Evolutionary conservation across 441 rosid species (phyloP).

Genomic region (Dalechampia spathulata): DNA sequence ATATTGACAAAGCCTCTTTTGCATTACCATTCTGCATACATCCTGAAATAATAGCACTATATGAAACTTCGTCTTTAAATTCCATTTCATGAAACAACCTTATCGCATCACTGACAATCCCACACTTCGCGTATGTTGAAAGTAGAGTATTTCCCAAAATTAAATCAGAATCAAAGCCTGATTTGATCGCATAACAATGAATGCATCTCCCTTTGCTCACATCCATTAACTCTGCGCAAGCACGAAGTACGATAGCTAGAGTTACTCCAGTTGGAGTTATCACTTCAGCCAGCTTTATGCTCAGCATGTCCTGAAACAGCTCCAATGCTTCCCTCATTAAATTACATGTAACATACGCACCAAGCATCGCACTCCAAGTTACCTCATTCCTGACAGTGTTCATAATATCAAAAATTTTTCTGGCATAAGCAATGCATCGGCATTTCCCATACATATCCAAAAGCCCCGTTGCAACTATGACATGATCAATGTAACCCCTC

Average conservation of each 20-base stretch:
- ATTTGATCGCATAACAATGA: constrained; percentile 19
- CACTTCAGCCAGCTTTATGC: constrained; percentile 1
- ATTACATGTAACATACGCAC: constrained; percentile 21
- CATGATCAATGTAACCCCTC: constrained; percentile 12
- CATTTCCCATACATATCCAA: constrained; percentile 31
- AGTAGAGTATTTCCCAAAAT: constrained; percentile 25
- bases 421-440: constrained; percentile 16
- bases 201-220: constrained; percentile 17
- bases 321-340: constrained; percentile 19
- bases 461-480: constrained; percentile 22
- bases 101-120: constrained; percentile 12
- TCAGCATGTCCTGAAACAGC: constrained; percentile 17
- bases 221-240: constrained; percentile 22
- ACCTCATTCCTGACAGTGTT: constrained; percentile 22
- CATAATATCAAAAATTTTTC: constrained; percentile 19
- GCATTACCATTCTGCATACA: constrained; percentile 26
- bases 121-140: constrained; percentile 28
- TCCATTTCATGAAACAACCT: constrained; percentile 19
- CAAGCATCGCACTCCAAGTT: constrained; percentile 28
- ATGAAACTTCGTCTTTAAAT: constrained; percentile 19
- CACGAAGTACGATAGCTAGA: constrained; percentile 19
- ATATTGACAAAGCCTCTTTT: constrained; percentile 15
- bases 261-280: constrained; percentile 9
- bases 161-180: constrained; percentile 18
- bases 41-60: constrained; percentile 23